These are phyloP conservation scores for Dunaliella primolecta DNA, from an alignment of 139 green algal species.

Conservation along the genomic window DNA sequence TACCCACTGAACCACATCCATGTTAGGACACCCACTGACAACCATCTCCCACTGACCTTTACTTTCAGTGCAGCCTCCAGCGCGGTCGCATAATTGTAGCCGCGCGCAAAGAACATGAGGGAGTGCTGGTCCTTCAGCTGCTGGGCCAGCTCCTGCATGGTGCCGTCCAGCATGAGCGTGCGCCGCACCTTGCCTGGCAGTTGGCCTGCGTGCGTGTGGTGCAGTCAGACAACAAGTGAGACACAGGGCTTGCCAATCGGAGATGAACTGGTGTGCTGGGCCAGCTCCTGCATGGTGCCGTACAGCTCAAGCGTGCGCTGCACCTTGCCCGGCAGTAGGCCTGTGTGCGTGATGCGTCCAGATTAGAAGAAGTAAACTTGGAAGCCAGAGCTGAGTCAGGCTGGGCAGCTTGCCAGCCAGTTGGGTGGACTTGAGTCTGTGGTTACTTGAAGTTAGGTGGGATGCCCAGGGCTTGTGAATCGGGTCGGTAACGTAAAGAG, in stretches of 20 bases:
- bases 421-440: not conserved
- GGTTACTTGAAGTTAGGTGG: not conserved
- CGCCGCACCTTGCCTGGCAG: slow-evolving; percentile 51
- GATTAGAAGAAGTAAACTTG: too few species aligned
- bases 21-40: too few species aligned
- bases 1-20: too few species aligned
- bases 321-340: not conserved
- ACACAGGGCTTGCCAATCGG: not conserved
- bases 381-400: too few species aligned
- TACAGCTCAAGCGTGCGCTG: not conserved
- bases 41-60: slow-evolving; percentile 51
- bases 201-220: slow-evolving; percentile 31
- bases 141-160: slow-evolving; percentile 78
- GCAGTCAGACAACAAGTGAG: not conserved
- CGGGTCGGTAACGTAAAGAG: too few species aligned
- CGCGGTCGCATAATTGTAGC: slow-evolving; percentile 95
- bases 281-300: not conserved
- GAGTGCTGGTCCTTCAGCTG: slow-evolving; percentile 72
- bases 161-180: slow-evolving; percentile 69
- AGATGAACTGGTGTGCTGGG: not conserved
- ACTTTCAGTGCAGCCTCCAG: slow-evolving; percentile 80
- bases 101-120: slow-evolving; percentile 88
- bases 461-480: too few species aligned
- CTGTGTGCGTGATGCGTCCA: not conserved
- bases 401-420: not conserved